Evolutionary conservation across 257 asterid genomes (phyloP), one percentile per base, ranked within the genome.

Genomic region (Solanum pinnatisectum): DNA sequence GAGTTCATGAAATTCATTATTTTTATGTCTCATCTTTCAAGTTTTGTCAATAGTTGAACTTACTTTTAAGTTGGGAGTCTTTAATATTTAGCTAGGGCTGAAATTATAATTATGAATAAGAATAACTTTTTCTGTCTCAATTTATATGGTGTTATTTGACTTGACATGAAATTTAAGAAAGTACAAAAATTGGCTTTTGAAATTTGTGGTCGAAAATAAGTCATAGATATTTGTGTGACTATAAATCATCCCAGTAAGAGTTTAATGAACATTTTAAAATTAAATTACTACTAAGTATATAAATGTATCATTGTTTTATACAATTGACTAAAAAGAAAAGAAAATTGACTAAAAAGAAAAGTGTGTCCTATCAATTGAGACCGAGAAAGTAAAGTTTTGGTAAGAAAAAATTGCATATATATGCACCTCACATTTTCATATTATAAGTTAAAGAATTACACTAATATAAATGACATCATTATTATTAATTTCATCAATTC

Each of bases 221-320:
- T 63, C 3, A 63, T 63, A 63, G 3, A 63, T 10, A 4, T 9
- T 60, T 23, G 6, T 63, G 14, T 10, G 30, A 23, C 14, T n/a
- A 63, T n/a, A 23, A 63, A 4, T 10, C 0, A 63, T 63, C 32
- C 23, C 0, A 23, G 6, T n/a, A 23, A 63, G 1, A 3, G 0
- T 23, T 23, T 23, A 23, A 63, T 23, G 30, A 10, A 12, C 5
- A 10, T 9, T 63, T 23, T 10, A 0, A 63, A 63, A n/a, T 4
- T 60, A 10, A 23, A 60, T 23, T 23, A 60, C 23, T 23, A 60
- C 27, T 10, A 60, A 60, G 5, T 60, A 60, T 60, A 23, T 3
- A 60, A 60, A 10, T 63, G 1, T 52, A 6, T 52, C 8, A 1
- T 52, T 18, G 9, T 40, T 9, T 40, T 40, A 16, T 30, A 52